Evolutionary conservation across 331 rosid species (phyloP).

Genomic region (Dryas integrifolia): DNA sequence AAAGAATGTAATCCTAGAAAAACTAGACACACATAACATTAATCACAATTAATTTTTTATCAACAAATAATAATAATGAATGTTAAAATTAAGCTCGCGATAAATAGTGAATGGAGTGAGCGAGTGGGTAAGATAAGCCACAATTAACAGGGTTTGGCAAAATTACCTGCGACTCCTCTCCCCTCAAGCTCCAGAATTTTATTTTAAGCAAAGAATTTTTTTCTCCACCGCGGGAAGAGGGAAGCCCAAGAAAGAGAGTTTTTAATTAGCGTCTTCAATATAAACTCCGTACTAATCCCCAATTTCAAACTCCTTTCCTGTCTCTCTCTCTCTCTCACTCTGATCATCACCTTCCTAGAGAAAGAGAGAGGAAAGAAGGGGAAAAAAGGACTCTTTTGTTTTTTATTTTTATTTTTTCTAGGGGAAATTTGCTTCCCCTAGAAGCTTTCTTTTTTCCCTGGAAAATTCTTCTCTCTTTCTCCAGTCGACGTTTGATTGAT

Average conservation of each 20-base stretch:
- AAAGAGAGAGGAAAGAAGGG: background rate
- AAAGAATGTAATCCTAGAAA: too few species aligned
- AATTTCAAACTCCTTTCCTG: background rate
- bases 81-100: too few species aligned
- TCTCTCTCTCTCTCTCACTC: background rate
- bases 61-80: too few species aligned
- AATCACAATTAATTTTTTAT: too few species aligned
- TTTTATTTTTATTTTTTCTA: background rate
- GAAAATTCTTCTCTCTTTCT: background rate
- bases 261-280: slow-evolving; percentile 2
- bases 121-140: too few species aligned
- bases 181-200: too few species aligned
- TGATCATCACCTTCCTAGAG: background rate
- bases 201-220: too few species aligned
- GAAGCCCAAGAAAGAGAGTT: background rate
- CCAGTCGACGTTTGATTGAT: background rate
- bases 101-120: too few species aligned
- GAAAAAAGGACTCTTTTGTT: background rate
- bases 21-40: too few species aligned
- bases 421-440: slow-evolving; percentile 16
- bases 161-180: too few species aligned
- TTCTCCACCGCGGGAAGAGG: background rate
- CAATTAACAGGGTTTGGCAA: too few species aligned
- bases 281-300: too few species aligned
- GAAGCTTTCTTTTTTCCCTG: slow-evolving; percentile 13